A percentile compares a stretch with the other conserved stretches of the same genome.
Conservation (phyloP, 73 alveolate genomes). For the Halteria grandinella region DNA sequence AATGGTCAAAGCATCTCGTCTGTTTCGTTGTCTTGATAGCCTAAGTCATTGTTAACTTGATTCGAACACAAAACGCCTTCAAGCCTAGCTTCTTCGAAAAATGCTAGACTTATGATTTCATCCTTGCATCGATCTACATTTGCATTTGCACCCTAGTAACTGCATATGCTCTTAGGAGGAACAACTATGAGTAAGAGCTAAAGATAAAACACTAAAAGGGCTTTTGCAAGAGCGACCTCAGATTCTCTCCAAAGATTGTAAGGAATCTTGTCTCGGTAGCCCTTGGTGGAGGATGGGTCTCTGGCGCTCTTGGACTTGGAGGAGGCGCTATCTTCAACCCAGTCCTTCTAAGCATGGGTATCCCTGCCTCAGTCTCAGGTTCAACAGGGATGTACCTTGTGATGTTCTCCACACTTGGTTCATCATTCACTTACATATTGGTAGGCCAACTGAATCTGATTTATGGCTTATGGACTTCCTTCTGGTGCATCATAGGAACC, state of each 20-base stretch:
- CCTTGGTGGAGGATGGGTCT: constrained; percentile 38
- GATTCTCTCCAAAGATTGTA: too few species aligned
- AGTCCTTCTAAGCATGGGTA: constrained; percentile 54
- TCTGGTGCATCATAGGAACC: constrained; percentile 33
- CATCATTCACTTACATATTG: constrained; percentile 13
- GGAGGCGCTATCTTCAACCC: constrained; percentile 68
- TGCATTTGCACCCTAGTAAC: too few species aligned
- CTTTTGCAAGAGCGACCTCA: too few species aligned
- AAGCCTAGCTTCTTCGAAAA: too few species aligned
- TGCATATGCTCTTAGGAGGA: too few species aligned
- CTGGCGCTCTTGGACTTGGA: constrained; percentile 65
- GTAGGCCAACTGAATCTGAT: constrained; percentile 1
- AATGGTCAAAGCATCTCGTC: constrained; percentile 13
- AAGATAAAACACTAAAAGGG: too few species aligned
- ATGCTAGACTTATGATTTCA: too few species aligned
- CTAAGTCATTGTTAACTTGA: constrained; percentile 29
- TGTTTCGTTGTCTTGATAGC: constrained; percentile 9
- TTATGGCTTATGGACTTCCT: constrained; percentile 14
- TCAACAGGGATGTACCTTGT: constrained; percentile 67
- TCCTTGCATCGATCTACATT: too few species aligned
- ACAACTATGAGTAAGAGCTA: too few species aligned
- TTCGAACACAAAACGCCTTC: too few species aligned
- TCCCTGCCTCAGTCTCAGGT: constrained; percentile 59
- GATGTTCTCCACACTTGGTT: constrained; percentile 46
- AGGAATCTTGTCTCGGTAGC: constrained; percentile 5